A percentile compares a stretch with the other conserved stretches of the same genome.
Evolutionary conservation across 2,329 filamentous ascomycete species (phyloP).

Genomic region (Epichloe sp.): DNA sequence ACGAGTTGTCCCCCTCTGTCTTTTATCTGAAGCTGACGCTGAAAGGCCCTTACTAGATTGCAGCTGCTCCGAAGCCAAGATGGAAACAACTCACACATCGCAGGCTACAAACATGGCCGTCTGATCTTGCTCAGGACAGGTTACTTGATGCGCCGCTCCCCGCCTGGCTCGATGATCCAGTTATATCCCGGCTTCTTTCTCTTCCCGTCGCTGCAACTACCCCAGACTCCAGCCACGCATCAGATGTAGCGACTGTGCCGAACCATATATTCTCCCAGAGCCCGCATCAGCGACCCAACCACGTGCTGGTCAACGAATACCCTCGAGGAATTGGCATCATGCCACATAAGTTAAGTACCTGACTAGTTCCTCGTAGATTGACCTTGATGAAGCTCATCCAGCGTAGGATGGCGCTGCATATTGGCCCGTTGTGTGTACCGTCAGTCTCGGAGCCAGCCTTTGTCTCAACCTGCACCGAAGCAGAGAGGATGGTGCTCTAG

Average conservation of each 20-base stretch:
- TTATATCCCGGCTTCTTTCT: slow-evolving; percentile 49
- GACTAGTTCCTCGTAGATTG: slow-evolving; percentile 5
- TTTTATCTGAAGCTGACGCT: slow-evolving; percentile 4
- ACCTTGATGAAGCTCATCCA: slow-evolving; percentile 19
- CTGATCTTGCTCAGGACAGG: slow-evolving; percentile 63
- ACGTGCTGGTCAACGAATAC: slow-evolving; percentile 92
- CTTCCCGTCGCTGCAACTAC: slow-evolving; percentile 24
- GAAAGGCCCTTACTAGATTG: slow-evolving; percentile 29
- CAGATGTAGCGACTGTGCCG: neutral
- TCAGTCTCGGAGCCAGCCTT: slow-evolving; percentile 67
- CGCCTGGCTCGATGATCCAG: slow-evolving; percentile 56
- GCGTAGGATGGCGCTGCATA: slow-evolving; percentile 68
- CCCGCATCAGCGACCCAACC: slow-evolving; percentile 68
- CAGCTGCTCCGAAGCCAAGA: slow-evolving; percentile 53
- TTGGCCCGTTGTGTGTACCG: slow-evolving; percentile 75
- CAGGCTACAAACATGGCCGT: slow-evolving; percentile 82
- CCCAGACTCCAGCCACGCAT: neutral
- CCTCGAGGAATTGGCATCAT: slow-evolving; percentile 83
- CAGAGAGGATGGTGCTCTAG: slow-evolving; percentile 45
- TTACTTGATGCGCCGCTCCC: slow-evolving; percentile 66
- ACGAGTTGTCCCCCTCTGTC: neutral
- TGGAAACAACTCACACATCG: slow-evolving; percentile 87
- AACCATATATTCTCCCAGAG: slow-evolving; percentile 44
- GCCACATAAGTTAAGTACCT: slow-evolving; percentile 59
- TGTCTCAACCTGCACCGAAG: slow-evolving; percentile 66